Evolutionary conservation across 1,284 basidiomycete species (phyloP), one percentile per base, ranked within the genome.

Genomic region (Austroboletus sp.): DNA sequence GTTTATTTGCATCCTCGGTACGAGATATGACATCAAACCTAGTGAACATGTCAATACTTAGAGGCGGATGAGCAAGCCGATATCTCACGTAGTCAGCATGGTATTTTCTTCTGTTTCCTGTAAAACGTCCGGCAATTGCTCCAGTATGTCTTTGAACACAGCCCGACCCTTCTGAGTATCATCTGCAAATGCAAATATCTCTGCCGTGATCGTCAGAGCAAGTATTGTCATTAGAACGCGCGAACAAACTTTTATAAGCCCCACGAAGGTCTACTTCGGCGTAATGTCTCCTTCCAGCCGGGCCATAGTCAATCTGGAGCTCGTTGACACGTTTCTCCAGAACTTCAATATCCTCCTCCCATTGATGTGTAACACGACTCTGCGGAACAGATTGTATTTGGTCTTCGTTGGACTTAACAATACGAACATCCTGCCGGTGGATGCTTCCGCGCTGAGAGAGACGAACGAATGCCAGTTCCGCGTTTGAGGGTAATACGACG

Each of bases 1-100:
- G 52, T 6, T 46, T 36, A 0, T 75, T 74, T 50, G 76, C 75
- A 13, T 72, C 66, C 7, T 74, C 75, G 21, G 75, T 67, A 30
- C 72, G 70, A 51, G 79, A 75, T 2, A 75, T 67, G 26, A 83
- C 62, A 55, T 89, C 85, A 52, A 73, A 78, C 13, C 85, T 88
- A 51, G 19, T 7, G 23, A 41, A 34, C 13, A 16, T 34, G 40
- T 46, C 35, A 44, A 17, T 31, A 37, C 49, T 35, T 6, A 39
- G n/a, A 15, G 13, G 16, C 4, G 6, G 10, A 23, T 21, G 30
- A 48, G 44, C 30, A 32, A 21, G 49, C 79, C 17, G 10, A 8
- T 12, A 9, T 23, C 53, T 38, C 36, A 62, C 85, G 69, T 73
- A 26, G 81, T 88, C 26, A 84, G 51, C 51, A 79, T 67, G 45